These are phyloP conservation scores for Trichoderma arundinaceum DNA, from an alignment of 2,329 filamentous ascomycete species.

Conservation along the genomic window DNA sequence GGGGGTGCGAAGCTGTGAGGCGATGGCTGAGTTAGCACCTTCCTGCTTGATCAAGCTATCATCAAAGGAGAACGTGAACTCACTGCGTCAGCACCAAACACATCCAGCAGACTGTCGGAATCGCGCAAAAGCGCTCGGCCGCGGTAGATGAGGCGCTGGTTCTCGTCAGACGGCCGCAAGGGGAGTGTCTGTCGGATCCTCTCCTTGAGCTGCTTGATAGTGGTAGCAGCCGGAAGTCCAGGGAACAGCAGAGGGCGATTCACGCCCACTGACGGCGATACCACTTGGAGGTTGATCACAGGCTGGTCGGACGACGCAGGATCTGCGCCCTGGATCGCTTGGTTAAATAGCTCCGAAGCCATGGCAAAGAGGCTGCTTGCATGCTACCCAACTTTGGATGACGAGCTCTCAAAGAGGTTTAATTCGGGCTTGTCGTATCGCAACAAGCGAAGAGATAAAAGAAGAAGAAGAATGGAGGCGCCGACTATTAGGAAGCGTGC, in stretches of 20 bases:
- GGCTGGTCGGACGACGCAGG: constrained; percentile 42
- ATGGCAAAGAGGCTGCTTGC: constrained; percentile 43
- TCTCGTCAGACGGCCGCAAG: constrained; percentile 57
- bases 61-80: constrained; percentile 34
- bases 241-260: constrained; percentile 57
- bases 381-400: constrained; percentile 36
- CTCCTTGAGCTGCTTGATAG: constrained; percentile 62
- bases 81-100: constrained; percentile 63
- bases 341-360: constrained; percentile 47
- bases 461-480: constrained; percentile 1
- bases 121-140: constrained; percentile 62
- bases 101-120: constrained; percentile 59
- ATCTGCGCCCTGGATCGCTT: constrained; percentile 32
- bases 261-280: constrained; percentile 64
- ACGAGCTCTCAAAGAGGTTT: background rate
- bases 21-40: constrained; percentile 30
- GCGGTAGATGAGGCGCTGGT: constrained; percentile 65
- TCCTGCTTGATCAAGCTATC: background rate
- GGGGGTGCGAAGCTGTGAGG: constrained; percentile 48
- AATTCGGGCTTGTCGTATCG: constrained; percentile 3
- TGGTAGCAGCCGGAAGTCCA: constrained; percentile 55
- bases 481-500: constrained; percentile 21
- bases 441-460: constrained; percentile 2
- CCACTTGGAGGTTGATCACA: constrained; percentile 61
- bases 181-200: constrained; percentile 60